Evolutionary conservation across 1,139 yeast species (phyloP), one percentile per base, ranked within the genome.

Genomic region (Candida tetrigidarum): DNA sequence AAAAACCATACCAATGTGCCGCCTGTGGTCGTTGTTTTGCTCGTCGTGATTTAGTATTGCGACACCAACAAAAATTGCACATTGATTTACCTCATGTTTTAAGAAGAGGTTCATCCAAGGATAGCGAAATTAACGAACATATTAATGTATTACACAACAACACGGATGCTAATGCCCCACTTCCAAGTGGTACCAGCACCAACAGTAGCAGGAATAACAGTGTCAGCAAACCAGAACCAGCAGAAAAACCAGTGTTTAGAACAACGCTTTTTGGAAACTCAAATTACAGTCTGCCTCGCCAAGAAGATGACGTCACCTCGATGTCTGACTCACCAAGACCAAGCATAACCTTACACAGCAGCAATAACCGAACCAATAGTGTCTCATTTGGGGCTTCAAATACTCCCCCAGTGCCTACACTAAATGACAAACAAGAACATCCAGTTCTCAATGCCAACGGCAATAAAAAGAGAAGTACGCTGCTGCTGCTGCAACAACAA

Each of bases 1-100:
- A 93, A 64, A 93, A 92, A 63, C 99, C 99, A 1, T 93, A 88
- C 59, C 80, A 74, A 55, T 74, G 80, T 59, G 79, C 78, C 20
- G 73, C 74, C 6, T 74, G 80, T 50, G 80, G 80, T 12, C 62
- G 80, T 30, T 74, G 80, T 54, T 74, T 74, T 59, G 80, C 80
- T 15, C 57, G 80, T 33, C 53, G 80, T 56, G 79, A 74, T 53
- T 67, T 74, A 58, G 79, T 74, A 34, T 64, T 74, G 47, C 60
- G 79, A 42, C 80, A 74, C 54, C 79, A 73, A 57, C 79, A 72
- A 52, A 74, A 74, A 54, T 64, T 67, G 20, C 71, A 66, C 44
- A 53, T 65, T 3, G 55, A 55, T 39, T 55, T 63, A 25, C 66
- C 66, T 5, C 59, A 55, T 39, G 53, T 58, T 8, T 55, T 54